phyloP scores from a whole-genome alignment of 2,329 filamentous ascomycete genomes.

The Sphaerulina vaccinii region DNA sequence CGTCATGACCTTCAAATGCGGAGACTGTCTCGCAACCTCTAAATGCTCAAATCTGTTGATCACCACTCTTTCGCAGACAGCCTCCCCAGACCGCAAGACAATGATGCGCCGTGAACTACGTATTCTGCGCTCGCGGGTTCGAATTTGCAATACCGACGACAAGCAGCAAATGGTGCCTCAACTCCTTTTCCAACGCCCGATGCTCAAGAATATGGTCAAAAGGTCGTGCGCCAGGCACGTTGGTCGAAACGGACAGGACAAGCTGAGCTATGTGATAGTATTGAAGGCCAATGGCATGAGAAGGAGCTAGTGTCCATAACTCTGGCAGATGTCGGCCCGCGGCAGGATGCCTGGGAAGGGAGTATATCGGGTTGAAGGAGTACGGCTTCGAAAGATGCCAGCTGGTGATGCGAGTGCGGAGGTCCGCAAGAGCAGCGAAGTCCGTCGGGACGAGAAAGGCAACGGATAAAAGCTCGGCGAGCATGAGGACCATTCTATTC shows the following conservation, averaged over 20 bases:
- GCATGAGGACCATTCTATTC: conserved; percentile 21
- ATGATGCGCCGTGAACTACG: conserved; percentile 24
- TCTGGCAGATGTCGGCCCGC: conserved; percentile 16
- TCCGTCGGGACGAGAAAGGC: conserved; percentile 9
- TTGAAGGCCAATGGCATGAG: conserved; percentile 22
- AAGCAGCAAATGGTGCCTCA: conserved; percentile 16
- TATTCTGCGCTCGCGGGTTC: conserved; percentile 20
- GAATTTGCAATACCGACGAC: conserved; percentile 21
- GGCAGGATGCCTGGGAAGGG: neutral
- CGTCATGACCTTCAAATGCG: conserved; percentile 64
- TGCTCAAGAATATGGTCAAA: conserved; percentile 15
- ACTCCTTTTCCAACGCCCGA: conserved; percentile 6
- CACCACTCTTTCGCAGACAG: conserved; percentile 10
- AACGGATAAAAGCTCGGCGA: conserved; percentile 15
- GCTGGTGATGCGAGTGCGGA: neutral
- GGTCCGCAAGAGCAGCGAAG: neutral
- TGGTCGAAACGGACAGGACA: conserved; percentile 7
- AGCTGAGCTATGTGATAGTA: conserved; percentile 26
- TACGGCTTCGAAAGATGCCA: conserved; percentile 2
- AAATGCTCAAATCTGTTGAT: no score
- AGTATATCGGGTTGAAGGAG: conserved; percentile 9
- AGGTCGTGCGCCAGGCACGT: neutral
- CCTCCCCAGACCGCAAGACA: conserved; percentile 23
- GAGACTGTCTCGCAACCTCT: conserved; percentile 29
- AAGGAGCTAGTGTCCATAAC: conserved; percentile 21